These are phyloP conservation scores for Coemansia aciculifera DNA, from an alignment of 192 early-diverging fungal genomes.

Conservation along the genomic window DNA sequence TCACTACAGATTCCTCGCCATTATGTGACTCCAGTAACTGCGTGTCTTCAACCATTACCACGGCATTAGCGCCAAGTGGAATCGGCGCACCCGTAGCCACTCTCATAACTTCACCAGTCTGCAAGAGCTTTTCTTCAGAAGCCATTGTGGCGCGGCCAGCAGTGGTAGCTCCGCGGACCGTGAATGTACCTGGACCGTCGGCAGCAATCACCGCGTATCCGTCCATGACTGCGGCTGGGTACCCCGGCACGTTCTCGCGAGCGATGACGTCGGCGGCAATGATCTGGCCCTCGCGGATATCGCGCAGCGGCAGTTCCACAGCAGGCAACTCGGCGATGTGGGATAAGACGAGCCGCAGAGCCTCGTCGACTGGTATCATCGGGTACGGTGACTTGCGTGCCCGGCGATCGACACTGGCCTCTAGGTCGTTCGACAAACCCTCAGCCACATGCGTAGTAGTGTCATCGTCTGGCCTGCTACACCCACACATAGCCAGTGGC, in stretches of 20 bases:
- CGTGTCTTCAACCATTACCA: slow-evolving; percentile 98
- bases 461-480: slow-evolving; percentile 27
- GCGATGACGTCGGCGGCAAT: slow-evolving; percentile 76
- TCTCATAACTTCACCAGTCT: slow-evolving; percentile 66
- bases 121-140: slow-evolving; percentile 21
- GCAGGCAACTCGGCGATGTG: slow-evolving; percentile 24
- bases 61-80: slow-evolving; percentile 78
- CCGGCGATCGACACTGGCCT: slow-evolving; percentile 60
- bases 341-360: slow-evolving; percentile 58
- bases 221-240: slow-evolving; percentile 86
- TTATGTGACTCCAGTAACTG: slow-evolving; percentile 58
- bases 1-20: slow-evolving; percentile 54
- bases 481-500: slow-evolving; percentile 24
- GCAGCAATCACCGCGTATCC: slow-evolving; percentile 88
- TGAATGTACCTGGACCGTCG: slow-evolving; percentile 80
- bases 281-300: slow-evolving; percentile 58
- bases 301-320: slow-evolving; percentile 17
- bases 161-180: slow-evolving; percentile 61
- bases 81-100: slow-evolving; percentile 89
- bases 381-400: slow-evolving; percentile 82
- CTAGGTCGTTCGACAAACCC: slow-evolving; percentile 14
- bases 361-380: slow-evolving; percentile 71
- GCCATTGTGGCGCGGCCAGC: slow-evolving; percentile 47
- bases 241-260: slow-evolving; percentile 77
- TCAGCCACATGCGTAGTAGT: neutral